Base-by-base conservation (phyloP, 345 rosid species). In the Microcos paniculata region DNA sequence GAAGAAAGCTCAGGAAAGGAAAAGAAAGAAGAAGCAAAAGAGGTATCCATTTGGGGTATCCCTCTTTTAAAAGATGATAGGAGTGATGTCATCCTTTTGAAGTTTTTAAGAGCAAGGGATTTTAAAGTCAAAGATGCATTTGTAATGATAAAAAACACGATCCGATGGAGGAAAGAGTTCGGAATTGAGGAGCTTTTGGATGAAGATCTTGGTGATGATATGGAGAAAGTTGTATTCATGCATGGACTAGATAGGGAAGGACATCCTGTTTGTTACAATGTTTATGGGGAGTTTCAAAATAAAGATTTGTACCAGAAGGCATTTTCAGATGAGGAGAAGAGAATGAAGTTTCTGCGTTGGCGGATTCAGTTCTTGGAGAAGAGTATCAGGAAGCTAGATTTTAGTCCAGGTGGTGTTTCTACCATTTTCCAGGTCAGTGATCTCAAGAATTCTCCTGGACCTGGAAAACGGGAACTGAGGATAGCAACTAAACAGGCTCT, bases 321-420 rank as follows among this genome's bases (percentile, higher is more conserved):
- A 6, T 92, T 94, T 70, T 79, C 94, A 0, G 92, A 91, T 78
- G 95, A 83, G 30, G 98, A 92, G 64, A 94, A 92, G 80, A 81
- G 97, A 71, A 72, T 53, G 26, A 86, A 80, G 85, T 94, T 94
- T 81, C 72, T 92, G 82, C 80, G 95, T 61, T 90, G 95, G 85
- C 83, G 98, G 87, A 88, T 93, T 87, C 98, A 91, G 83, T 91
- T 94, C 88, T 78, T 94, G 83, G 98, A 94, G 83, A 89, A 71
- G 84, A 91, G 98, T 72, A 92, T 94, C 45, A 83, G 95, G 85
- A 88, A 86, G 87, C 94, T 94, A 8, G 98, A 94, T 79, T 94
- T 94, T 67, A 80, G 80, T 35, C 90, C 97, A n/a, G 88, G 90
- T 67, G 95, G 95, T 6, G 82, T 92, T 70, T 85, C 83, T 30